These are phyloP conservation scores for Fraxinus pennsylvanica DNA, from an alignment of 257 asterid species.

Conservation along the genomic window DNA sequence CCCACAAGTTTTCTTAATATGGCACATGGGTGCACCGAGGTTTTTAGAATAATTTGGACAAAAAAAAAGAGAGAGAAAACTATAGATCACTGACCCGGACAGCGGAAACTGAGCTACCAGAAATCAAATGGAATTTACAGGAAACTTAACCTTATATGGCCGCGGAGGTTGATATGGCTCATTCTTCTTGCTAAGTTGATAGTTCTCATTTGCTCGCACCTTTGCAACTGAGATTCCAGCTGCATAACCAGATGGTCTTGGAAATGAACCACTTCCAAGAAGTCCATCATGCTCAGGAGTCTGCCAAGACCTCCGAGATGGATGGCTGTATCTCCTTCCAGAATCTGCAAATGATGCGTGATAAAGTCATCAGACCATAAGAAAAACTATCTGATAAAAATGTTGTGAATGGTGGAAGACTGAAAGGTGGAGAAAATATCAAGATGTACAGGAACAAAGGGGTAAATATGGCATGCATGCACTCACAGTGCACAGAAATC, in stretches of 20 bases:
- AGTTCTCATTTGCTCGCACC: constrained; percentile 51
- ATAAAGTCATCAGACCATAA: constrained; percentile 1
- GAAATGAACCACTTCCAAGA: constrained; percentile 97
- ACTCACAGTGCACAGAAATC: no score
- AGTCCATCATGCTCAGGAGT: constrained; percentile 92
- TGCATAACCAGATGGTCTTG: constrained; percentile 71
- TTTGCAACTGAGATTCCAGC: constrained; percentile 57
- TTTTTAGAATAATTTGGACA: background rate
- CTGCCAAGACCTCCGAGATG: constrained; percentile 75
- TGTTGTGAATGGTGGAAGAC: no score
- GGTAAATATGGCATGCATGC: no score
- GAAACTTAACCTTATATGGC: constrained; percentile 78
- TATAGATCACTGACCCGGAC: background rate
- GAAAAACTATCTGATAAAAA: background rate
- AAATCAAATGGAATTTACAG: background rate
- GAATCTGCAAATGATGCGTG: constrained; percentile 49
- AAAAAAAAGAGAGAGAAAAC: background rate
- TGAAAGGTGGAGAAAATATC: no score
- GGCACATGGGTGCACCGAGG: background rate
- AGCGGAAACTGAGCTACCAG: constrained; percentile 8
- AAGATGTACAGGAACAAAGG: no score
- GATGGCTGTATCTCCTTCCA: constrained; percentile 62
- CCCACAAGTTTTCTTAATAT: constrained; percentile 3
- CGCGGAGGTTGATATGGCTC: constrained; percentile 98
- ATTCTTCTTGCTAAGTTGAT: constrained; percentile 67